These are phyloP conservation scores for Aspergillus clavatus DNA, from an alignment of 2,329 filamentous ascomycete genomes.

Conservation along the genomic window DNA sequence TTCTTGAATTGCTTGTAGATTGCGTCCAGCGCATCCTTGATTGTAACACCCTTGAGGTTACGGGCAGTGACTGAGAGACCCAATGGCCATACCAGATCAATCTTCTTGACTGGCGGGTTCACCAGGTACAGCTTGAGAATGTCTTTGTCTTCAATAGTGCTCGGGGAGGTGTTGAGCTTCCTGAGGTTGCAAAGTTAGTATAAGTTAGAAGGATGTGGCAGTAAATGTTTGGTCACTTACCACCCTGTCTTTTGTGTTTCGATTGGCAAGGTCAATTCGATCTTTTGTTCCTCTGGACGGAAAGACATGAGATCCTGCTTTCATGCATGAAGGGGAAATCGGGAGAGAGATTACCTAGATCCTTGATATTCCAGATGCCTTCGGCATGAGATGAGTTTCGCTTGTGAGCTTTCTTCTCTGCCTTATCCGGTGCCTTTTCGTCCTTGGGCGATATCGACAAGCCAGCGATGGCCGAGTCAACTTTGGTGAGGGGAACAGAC, in stretches of 20 bases:
- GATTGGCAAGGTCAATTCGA: conserved; percentile 31
- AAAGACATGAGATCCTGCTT: background rate
- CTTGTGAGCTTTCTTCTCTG: conserved; percentile 55
- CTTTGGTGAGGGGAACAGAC: conserved; percentile 69
- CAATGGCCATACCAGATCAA: conserved; percentile 86
- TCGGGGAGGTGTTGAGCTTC: conserved; percentile 88
- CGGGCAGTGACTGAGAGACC: conserved; percentile 83
- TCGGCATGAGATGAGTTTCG: conserved; percentile 68
- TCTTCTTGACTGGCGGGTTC: conserved; percentile 82
- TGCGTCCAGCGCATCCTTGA: conserved; percentile 93
- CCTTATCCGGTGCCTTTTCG: conserved; percentile 47
- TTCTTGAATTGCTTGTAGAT: conserved; percentile 98
- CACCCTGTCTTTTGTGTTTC: conserved; percentile 35
- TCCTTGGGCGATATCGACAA: conserved; percentile 63
- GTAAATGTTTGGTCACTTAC: conserved; percentile 15
- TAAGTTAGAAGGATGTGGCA: background rate
- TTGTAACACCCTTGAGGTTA: conserved; percentile 90
- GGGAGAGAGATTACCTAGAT: conserved; percentile 64
- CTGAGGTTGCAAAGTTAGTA: conserved; percentile 48
- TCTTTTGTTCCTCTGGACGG: conserved; percentile 26
- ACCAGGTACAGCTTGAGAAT: conserved; percentile 77
- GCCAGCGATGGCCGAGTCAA: conserved; percentile 87
- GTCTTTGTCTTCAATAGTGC: conserved; percentile 74
- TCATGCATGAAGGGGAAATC: background rate
- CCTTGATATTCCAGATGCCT: conserved; percentile 76